Percentiles rank a stretch among this genome's conserved stretches.
These are phyloP conservation scores for Psidium friedrichsthalianum DNA, from an alignment of 345 rosid genomes.

Conservation along the genomic window DNA sequence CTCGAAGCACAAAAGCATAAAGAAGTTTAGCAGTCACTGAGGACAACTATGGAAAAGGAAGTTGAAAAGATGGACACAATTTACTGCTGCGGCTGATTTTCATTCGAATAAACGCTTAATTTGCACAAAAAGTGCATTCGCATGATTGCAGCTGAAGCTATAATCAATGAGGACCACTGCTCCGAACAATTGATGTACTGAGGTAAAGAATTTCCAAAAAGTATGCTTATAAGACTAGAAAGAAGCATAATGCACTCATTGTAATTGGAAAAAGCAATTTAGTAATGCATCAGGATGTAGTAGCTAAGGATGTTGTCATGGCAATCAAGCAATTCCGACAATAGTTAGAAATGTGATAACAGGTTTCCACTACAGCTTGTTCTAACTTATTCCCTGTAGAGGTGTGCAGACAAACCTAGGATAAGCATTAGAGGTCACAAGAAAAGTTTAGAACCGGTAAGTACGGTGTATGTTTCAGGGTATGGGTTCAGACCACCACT, in stretches of 20 bases:
- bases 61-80: not conserved
- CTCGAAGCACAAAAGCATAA: not conserved
- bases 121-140: not conserved
- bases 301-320: not conserved
- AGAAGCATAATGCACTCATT: not conserved
- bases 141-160: not conserved
- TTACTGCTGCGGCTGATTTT: not conserved
- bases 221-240: not conserved
- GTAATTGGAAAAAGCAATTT: not conserved
- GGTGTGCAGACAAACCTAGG: not conserved
- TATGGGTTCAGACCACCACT: not conserved
- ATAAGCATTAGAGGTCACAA: not conserved
- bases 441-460: not conserved
- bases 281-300: not conserved
- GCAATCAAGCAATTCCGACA: not conserved
- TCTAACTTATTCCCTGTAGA: not conserved
- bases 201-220: not conserved
- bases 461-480: not conserved
- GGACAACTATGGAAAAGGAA: not conserved
- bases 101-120: not conserved
- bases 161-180: not conserved
- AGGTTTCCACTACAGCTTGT: not conserved
- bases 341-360: not conserved
- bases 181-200: not conserved
- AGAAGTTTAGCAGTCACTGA: not conserved